phyloP scores from a whole-genome alignment of 192 early-diverging fungal species.

The Coemansia sp. region DNA sequence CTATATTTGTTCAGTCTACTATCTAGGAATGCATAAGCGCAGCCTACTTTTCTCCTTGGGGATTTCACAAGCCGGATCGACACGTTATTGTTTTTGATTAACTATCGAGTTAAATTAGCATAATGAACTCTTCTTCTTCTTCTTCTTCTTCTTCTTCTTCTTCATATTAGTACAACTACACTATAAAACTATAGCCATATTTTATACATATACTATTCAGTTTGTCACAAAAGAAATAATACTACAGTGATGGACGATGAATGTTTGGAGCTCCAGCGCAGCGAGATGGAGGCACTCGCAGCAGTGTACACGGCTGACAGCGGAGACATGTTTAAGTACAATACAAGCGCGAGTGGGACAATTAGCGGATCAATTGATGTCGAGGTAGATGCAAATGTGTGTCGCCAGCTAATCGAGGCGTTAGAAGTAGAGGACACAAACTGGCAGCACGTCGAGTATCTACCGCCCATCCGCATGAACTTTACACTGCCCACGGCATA shows the following conservation, averaged over 20 bases:
- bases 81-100: too few relatives aligned
- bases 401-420: not conserved
- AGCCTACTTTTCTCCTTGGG: too few relatives aligned
- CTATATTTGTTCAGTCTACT: too few relatives aligned
- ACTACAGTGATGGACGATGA: slow-evolving; percentile 1
- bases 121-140: too few relatives aligned
- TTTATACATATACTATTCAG: not conserved
- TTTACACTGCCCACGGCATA: not conserved
- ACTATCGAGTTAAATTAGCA: too few relatives aligned
- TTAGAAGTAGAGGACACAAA: not conserved
- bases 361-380: not conserved
- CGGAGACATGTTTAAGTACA: not conserved
- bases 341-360: not conserved
- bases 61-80: too few relatives aligned
- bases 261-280: slow-evolving; percentile 21
- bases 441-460: not conserved
- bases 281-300: slow-evolving; percentile 23
- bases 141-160: too few relatives aligned
- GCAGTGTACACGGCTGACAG: slow-evolving; percentile 14
- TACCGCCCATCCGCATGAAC: not conserved
- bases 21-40: too few relatives aligned
- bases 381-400: not conserved
- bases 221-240: not conserved
- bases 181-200: not conserved
- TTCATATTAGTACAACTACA: too few relatives aligned